Evolutionary conservation across 371 early-diverging fungal genomes (phyloP), one percentile per base, ranked within the genome.

Genomic region (Conidiobolus incongruus): DNA sequence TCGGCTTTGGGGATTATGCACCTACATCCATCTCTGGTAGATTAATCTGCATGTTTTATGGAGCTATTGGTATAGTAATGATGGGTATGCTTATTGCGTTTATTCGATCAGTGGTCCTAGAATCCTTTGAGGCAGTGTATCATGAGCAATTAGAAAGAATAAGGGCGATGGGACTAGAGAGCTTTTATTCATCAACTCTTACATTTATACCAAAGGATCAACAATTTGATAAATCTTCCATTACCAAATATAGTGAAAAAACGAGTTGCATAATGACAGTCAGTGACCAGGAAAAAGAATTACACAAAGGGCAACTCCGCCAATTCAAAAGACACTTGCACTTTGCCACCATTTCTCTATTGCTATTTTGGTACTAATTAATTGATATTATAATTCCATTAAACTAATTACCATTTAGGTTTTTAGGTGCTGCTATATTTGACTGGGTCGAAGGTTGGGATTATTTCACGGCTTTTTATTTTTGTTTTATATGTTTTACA

Each of bases 371-470:
- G 46, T 45, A 45, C 3, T 2, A 15, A 13, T 37, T 10, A n/a
- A n/a, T n/a, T n/a, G n/a, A n/a, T n/a, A n/a, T 12, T n/a, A n/a
- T 28, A 22, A 36, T 19, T 13, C n/a, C 8, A 13, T 17, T 5
- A n/a, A n/a, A n/a, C n/a, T n/a, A n/a, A n/a, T n/a, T n/a, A n/a
- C n/a, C n/a, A n/a, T 4, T 12, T 26, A 45, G 46, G 46, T 22
- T 38, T 21, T 38, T 45, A 38, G 46, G 46, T 16, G 37, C 38
- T 1, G 46, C 31, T 31, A 45, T 45, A 6, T 45, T 45, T 38
- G 28, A 24, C 19, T 13, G n/a, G 15, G 7, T 22, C 20, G 46
- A 45, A 26, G 26, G 20, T 37, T 45, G 46, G 46, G 6, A 16
- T 20, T 45, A 45, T 17, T 37, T 45, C 22, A 32, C 36, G 6